These are phyloP conservation scores for Aquilaria yunnanensis DNA, from an alignment of 345 rosid genomes.

Conservation along the genomic window DNA sequence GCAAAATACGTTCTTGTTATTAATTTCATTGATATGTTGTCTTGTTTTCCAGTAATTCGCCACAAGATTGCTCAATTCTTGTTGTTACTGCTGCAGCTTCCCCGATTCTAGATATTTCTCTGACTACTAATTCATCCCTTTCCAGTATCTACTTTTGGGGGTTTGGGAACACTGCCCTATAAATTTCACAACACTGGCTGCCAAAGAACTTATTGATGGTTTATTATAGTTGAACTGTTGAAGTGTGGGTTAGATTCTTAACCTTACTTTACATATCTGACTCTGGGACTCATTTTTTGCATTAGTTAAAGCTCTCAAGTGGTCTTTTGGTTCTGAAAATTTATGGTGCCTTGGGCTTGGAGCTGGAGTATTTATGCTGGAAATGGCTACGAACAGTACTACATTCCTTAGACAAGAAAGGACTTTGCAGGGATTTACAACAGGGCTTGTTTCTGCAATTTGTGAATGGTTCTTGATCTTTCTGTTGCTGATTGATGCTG, in stretches of 20 bases:
- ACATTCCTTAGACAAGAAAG: conserved; percentile 17
- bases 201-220: not conserved
- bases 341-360: conserved; percentile 3
- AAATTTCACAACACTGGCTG: no score
- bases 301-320: conserved; percentile 14
- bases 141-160: no score
- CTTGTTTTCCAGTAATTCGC: no score
- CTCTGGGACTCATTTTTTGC: conserved; percentile 4
- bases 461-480: conserved; percentile 69
- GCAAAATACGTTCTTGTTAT: no score
- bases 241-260: conserved; percentile 21
- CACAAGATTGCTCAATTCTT: no score
- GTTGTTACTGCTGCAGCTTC: no score
- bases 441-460: conserved; percentile 39
- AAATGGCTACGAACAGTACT: conserved; percentile 29
- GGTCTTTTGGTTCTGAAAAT: conserved; percentile 10
- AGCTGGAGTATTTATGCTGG: conserved; percentile 12
- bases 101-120: no score
- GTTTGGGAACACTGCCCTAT: no score
- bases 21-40: no score
- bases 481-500: conserved; percentile 55
- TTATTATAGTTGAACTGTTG: not conserved
- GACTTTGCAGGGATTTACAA: conserved; percentile 22
- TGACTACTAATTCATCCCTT: no score
- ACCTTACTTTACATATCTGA: conserved; percentile 14